Evolutionary conservation across 202 grass and related monocot genomes (phyloP).

Genomic region (Hordeum pubiflorum): DNA sequence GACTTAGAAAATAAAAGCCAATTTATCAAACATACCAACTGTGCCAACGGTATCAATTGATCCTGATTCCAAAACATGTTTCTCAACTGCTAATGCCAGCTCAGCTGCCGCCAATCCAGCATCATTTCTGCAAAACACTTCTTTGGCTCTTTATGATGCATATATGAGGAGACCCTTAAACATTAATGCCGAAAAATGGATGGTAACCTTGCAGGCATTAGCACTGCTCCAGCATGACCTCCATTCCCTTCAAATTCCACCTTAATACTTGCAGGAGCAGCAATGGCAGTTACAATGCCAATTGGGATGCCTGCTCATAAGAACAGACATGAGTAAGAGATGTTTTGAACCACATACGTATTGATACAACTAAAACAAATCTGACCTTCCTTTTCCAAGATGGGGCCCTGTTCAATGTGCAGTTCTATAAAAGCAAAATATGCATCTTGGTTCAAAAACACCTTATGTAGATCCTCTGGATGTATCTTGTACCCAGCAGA

Average conservation of each 20-base stretch:
- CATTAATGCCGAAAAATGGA: constrained; percentile 8
- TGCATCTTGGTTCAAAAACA: constrained; percentile 61
- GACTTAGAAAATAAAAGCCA: neutral
- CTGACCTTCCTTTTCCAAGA: constrained; percentile 91
- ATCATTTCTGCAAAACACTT: constrained; percentile 69
- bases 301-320: constrained; percentile 58
- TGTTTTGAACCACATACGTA: neutral
- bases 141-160: neutral
- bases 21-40: constrained; percentile 45
- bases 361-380: constrained; percentile 9
- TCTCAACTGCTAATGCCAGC: constrained; percentile 78
- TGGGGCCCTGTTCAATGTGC: constrained; percentile 95
- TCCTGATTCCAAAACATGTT: constrained; percentile 78
- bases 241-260: constrained; percentile 89
- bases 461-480: constrained; percentile 46
- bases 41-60: constrained; percentile 91
- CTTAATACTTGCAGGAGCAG: constrained; percentile 89
- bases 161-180: neutral
- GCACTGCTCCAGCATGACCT: constrained; percentile 90
- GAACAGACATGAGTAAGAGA: constrained; percentile 14
- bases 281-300: constrained; percentile 96
- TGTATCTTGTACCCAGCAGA: constrained; percentile 68
- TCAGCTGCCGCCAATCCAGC: constrained; percentile 88
- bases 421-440: constrained; percentile 93
- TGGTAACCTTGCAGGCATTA: constrained; percentile 81